Conservation (phyloP, 306 rosid genomes). For the Canavalia gladiata region DNA sequence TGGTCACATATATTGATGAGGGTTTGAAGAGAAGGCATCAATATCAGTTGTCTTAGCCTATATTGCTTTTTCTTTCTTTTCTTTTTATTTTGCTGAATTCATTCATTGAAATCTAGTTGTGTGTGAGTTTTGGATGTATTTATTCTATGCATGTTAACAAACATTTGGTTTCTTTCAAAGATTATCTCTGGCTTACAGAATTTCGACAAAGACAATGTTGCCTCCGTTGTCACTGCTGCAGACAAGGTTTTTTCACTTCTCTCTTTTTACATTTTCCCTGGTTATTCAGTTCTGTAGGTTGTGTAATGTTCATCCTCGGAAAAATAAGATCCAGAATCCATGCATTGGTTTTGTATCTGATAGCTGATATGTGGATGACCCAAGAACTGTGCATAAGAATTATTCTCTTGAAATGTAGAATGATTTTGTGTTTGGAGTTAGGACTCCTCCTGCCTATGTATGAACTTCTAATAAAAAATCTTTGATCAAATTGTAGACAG, state of each 20-base stretch:
- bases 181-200: slow-evolving; percentile 94
- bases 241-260: slow-evolving; percentile 70
- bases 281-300: not conserved
- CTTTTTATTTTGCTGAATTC: not conserved
- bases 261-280: slow-evolving; percentile 20
- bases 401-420: slow-evolving; percentile 14
- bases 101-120: not conserved
- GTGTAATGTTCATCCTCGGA: not conserved
- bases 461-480: not conserved
- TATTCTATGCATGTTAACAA: slow-evolving; percentile 37
- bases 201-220: slow-evolving; percentile 80
- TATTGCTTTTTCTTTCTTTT: not conserved
- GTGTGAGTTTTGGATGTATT: slow-evolving; percentile 4
- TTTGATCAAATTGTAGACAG: not conserved
- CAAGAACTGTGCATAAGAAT: slow-evolving; percentile 2
- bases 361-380: not conserved
- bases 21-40: not conserved
- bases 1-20: not conserved
- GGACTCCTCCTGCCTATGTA: not conserved
- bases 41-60: too few relatives aligned
- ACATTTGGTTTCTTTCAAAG: slow-evolving; percentile 55
- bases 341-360: slow-evolving; percentile 22
- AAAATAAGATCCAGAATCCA: slow-evolving; percentile 26
- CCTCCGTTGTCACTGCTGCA: slow-evolving; percentile 86
- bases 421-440: slow-evolving; percentile 4